Base-by-base conservation (phyloP, 179 eudicot species). In the Monotropa hypopitys region DNA sequence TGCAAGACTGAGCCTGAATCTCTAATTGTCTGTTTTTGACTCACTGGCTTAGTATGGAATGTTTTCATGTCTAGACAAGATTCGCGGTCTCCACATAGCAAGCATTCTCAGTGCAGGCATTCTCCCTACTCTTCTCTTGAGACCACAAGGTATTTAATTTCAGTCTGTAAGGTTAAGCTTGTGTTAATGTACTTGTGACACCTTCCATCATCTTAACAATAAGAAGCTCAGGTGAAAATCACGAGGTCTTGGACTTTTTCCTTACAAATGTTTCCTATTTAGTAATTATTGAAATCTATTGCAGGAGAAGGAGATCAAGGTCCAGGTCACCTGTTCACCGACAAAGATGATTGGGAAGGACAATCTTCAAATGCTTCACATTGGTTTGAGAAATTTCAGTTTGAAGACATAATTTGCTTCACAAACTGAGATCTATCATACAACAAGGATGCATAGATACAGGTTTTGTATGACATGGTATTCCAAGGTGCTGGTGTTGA, bases 61-160 rank as follows among this genome's bases (percentile, higher is more conserved):
- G 85, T 89, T 91, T 91, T 88, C 81, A 75, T 89, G 86, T 92
- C 75, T 92, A 89, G 98, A 92, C 94, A 87, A 84, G 94, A 88
- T 86, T 88, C 94, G 88, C 86, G 90, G 90, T 90, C 97, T 78
- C 93, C 96, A 80, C 91, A 81, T 91, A 92, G 94, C 97, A 89
- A 86, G 95, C 92, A 77, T 86, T 80, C 94, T 86, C 89, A 87
- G 88, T 92, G 91, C 92, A 92, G 91, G 89, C 96, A 91, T 87
- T 91, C 94, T 87, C 96, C 91, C 84, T 90, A 87, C 87, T 87
- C 94, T 90, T 90, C 94, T 93, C 87, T 89, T 86, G 97, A 90
- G 76, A 80, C 77, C 65, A 82, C 86, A 85, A 91, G 97, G 98
- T 89, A 89, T 80, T 79, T 84, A 80, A 46, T 74, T 38, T 70